Conservation (phyloP, 257 asterid species). For the Henckelia pumila region DNA sequence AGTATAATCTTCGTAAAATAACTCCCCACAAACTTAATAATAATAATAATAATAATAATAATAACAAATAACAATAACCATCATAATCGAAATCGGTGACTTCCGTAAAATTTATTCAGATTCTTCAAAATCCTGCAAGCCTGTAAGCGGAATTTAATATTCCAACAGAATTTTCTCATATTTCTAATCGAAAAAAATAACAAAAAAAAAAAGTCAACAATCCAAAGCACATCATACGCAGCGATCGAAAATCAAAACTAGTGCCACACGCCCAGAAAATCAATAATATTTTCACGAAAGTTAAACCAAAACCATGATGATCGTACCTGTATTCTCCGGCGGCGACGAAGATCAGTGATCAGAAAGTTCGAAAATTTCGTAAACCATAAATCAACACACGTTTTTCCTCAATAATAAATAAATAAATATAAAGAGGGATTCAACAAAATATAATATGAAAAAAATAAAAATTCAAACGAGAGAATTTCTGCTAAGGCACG, state of each 20-base stretch:
- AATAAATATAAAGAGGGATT: background rate
- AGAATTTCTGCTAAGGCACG: slow-evolving; percentile 23
- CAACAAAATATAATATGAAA: background rate
- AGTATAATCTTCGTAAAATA: slow-evolving; percentile 27
- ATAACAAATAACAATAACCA: background rate
- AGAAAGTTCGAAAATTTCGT: background rate
- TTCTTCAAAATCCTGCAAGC: background rate
- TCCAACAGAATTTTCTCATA: background rate
- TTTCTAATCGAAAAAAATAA: background rate
- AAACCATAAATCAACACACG: background rate
- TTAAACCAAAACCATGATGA: background rate
- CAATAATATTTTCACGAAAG: background rate
- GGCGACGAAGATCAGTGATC: slow-evolving; percentile 12
- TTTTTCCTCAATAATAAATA: background rate
- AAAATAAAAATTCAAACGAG: slow-evolving; percentile 4
- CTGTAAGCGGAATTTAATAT: no score
- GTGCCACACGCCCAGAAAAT: background rate
- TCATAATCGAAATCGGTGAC: no score
- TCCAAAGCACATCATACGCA: background rate
- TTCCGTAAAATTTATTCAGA: background rate
- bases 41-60: no score
- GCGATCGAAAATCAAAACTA: slow-evolving; percentile 7
- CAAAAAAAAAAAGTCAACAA: background rate
- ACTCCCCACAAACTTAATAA: slow-evolving; percentile 24
- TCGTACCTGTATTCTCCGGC: slow-evolving; percentile 25